Percentiles rank a stretch among this genome's conserved stretches.
Conservation (phyloP, 306 rosid genomes). For the Sindora glabra region DNA sequence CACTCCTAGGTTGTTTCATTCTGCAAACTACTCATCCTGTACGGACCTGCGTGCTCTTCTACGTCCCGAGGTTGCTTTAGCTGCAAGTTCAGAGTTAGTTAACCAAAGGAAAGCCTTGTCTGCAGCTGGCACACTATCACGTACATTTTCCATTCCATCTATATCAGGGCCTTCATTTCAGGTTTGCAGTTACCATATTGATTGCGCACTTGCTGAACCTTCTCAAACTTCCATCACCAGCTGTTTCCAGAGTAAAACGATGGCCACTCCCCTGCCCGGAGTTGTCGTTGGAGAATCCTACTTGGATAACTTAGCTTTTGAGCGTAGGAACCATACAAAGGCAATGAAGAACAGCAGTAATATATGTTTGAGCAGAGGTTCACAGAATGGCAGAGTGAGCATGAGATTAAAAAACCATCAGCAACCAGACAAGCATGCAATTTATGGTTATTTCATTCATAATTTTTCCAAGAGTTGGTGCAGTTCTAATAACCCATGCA, state of each 20-base stretch:
- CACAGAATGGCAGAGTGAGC: conserved; percentile 39
- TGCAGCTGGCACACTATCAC: conserved; percentile 60
- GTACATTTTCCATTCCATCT: conserved; percentile 62
- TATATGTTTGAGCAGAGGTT: conserved; percentile 13
- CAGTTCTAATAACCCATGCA: conserved; percentile 15
- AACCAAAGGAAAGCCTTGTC: conserved; percentile 45
- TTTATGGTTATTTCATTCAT: conserved; percentile 59
- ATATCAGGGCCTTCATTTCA: conserved; percentile 64
- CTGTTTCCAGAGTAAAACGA: conserved; percentile 31
- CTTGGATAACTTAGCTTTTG: conserved; percentile 21
- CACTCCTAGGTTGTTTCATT: conserved; percentile 39
- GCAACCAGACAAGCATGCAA: conserved; percentile 37
- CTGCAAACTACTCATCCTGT: conserved; percentile 28
- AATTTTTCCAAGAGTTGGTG: conserved; percentile 49
- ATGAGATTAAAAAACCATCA: conserved; percentile 60
- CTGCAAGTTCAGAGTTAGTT: conserved; percentile 42
- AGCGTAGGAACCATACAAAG: conserved; percentile 12
- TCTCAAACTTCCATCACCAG: conserved; percentile 23
- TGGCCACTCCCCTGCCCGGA: conserved; percentile 58
- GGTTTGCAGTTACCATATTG: conserved; percentile 62
- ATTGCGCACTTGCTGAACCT: conserved; percentile 33
- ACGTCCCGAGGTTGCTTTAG: conserved; percentile 33
- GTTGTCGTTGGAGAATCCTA: conserved; percentile 33
- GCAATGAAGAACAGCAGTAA: conserved; percentile 20
- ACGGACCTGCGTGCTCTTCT: conserved; percentile 25